Base-by-base conservation (phyloP, 208 protist genomes). In the Trypanosoma avium region DNA sequence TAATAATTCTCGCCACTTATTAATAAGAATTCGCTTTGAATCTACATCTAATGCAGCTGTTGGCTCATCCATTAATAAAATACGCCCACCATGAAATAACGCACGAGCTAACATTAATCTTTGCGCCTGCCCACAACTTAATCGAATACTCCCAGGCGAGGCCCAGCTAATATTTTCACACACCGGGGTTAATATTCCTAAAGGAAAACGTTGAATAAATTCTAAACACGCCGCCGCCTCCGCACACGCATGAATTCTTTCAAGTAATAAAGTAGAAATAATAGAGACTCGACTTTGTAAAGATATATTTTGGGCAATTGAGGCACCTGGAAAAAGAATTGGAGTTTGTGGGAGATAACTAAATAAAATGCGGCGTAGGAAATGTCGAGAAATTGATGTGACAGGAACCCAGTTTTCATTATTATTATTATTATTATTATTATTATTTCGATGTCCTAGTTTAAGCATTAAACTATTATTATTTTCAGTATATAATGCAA, bases 301-400 rank as follows among this genome's bases (percentile, higher is more conserved):
- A 61, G 81, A 83, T 38, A 93, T 77, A 67, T 93, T 93, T 61
- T 93, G 83, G 15, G 83, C 86, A 63, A 93, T 84, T 24, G 86
- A 85, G 53, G 86, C 76, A 19, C 81, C 83, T 15, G 71, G 49
- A 43, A 93, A 85, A 40, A 93, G 68, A 19, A 76, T 76, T 8
- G 86, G 71, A 45, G 19, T 72, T 77, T 93, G 86, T 21, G 86
- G 86, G 17, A 93, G 81, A 43, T 81, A 90, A 43, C 79, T 80
- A 49, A 93, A 93, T 0, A 93, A 50, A 8, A 36, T 36, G 17
- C 69, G 69, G 7, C 86, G 82, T 38, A 93, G 73, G 8, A 75
- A 61, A 19, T 57, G 43, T 12, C 61, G 64, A 1, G 77, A 74
- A 17, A 93, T 74, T 2, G 49, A 67, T 38, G 59, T 36, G 22